Percentiles rank a stretch among this genome's conserved stretches.
These are phyloP conservation scores for Tulasnella sp. DNA, from an alignment of 768 basidiomycete genomes.

Conservation along the genomic window DNA sequence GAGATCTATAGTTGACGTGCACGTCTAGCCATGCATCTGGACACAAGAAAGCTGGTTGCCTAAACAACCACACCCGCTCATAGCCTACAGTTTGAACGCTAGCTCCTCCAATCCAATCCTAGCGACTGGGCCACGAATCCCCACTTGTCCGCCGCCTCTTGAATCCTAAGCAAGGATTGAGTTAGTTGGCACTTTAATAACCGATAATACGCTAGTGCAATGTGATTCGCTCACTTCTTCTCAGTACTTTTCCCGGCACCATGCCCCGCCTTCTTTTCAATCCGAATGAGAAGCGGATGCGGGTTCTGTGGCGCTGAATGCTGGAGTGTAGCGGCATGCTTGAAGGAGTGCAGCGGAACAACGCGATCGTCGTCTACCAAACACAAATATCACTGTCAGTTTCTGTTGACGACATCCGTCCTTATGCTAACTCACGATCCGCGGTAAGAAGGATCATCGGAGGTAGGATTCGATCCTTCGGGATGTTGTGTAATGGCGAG, in stretches of 20 bases:
- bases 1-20: too few relatives aligned
- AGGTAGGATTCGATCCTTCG: conserved; percentile 48
- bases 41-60: too few relatives aligned
- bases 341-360: conserved; percentile 81
- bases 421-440: conserved; percentile 62
- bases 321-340: conserved; percentile 69
- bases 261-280: conserved; percentile 73
- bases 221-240: conserved; percentile 37
- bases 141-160: conserved; percentile 68
- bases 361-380: conserved; percentile 68
- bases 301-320: conserved; percentile 52
- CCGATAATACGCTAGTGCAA: background rate
- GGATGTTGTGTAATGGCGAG: conserved; percentile 75
- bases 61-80: too few relatives aligned
- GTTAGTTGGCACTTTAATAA: conserved; percentile 7
- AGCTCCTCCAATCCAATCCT: conserved; percentile 32
- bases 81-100: too few relatives aligned
- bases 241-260: conserved; percentile 71
- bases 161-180: conserved; percentile 39
- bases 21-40: too few relatives aligned
- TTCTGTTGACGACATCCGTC: too few relatives aligned
- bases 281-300: conserved; percentile 61
- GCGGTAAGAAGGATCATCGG: conserved; percentile 71
- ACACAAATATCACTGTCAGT: too few relatives aligned
- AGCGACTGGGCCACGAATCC: conserved; percentile 62